phyloP scores from a whole-genome alignment of 2,329 filamentous ascomycete species.

The Pyricularia sp. region DNA sequence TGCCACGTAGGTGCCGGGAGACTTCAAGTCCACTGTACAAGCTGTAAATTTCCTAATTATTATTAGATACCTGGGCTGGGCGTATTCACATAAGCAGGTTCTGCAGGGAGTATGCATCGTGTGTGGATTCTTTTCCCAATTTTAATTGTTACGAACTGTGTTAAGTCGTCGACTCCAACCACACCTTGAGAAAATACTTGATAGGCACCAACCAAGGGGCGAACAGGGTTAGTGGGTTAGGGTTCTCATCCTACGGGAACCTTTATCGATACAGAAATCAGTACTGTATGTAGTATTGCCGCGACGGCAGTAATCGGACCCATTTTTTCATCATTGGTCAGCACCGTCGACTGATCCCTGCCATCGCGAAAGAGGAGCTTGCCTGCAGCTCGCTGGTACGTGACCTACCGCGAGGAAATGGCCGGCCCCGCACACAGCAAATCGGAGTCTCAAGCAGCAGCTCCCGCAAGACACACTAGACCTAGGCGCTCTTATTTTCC shows the following conservation, averaged over 20 bases:
- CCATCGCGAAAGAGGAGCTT: neutral
- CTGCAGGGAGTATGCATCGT: no score
- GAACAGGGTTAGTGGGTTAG: neutral
- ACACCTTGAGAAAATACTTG: neutral
- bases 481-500: slow-evolving; percentile 2
- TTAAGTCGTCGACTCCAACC: neutral
- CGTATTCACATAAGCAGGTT: no score
- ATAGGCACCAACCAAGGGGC: no score
- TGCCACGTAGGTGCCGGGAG: no score
- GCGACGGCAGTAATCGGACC: neutral
- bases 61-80: no score
- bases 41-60: no score
- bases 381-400: neutral
- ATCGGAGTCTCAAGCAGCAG: neutral
- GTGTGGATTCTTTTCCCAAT: no score
- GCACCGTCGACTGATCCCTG: neutral
- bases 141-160: no score
- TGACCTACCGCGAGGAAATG: neutral
- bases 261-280: neutral
- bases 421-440: slow-evolving; percentile 2
- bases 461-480: neutral
- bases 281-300: neutral
- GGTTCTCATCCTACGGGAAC: neutral
- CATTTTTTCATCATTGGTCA: neutral
- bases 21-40: no score